Conservation (phyloP, 805 yeast species). For the Wickerhamiella vanderwaltii region DNA sequence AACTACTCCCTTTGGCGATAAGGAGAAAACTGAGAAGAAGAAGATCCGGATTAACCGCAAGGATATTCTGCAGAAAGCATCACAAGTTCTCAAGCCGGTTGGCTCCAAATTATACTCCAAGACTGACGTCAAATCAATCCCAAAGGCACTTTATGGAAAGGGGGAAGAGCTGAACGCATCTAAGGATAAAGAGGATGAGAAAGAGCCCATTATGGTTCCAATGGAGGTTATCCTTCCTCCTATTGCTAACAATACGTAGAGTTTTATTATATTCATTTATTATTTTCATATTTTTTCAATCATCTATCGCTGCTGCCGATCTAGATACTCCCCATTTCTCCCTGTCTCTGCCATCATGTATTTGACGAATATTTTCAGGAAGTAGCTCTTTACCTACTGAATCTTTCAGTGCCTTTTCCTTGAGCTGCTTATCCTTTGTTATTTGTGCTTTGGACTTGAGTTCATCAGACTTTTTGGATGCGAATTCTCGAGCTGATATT, state of each 20-base stretch:
- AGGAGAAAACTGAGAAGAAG: background rate
- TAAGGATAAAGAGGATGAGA: background rate
- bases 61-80: constrained; percentile 19
- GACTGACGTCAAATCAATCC: constrained; percentile 13
- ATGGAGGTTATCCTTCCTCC: too few relatives aligned
- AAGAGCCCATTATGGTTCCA: too few relatives aligned
- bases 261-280: too few relatives aligned
- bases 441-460: constrained; percentile 23
- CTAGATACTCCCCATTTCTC: constrained; percentile 33
- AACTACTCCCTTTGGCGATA: background rate
- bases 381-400: constrained; percentile 23
- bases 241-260: too few relatives aligned
- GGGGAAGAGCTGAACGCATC: constrained; percentile 1
- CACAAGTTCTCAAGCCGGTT: constrained; percentile 17
- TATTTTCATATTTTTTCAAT: constrained; percentile 13
- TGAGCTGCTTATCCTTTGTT: constrained; percentile 21
- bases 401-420: constrained; percentile 21
- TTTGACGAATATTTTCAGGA: constrained; percentile 26
- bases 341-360: constrained; percentile 33
- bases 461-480: constrained; percentile 24
- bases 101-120: constrained; percentile 15
- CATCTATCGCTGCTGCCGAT: constrained; percentile 32
- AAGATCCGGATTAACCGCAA: constrained; percentile 15
- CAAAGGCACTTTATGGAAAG: constrained; percentile 3
- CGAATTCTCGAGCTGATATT: constrained; percentile 24